Conservation (phyloP, 2,329 filamentous ascomycete genomes). For the Colletotrichum australisinense region DNA sequence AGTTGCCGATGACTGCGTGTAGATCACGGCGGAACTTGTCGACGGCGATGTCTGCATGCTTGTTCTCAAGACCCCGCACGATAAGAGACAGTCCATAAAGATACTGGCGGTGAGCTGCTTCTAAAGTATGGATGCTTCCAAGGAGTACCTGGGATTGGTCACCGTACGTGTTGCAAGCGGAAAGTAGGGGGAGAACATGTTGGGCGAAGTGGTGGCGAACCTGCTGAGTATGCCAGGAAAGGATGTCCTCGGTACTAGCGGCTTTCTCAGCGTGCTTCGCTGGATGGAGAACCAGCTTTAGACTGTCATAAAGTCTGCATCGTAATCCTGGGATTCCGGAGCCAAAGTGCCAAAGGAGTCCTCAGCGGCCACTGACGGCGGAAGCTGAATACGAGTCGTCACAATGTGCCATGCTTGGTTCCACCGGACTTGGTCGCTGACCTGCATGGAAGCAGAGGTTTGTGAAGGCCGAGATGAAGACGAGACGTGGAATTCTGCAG, state of each 20-base stretch:
- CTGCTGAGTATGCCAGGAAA: conserved; percentile 71
- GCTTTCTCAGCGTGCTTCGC: conserved; percentile 58
- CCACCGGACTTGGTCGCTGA: conserved; percentile 66
- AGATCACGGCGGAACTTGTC: conserved; percentile 70
- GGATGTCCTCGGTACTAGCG: conserved; percentile 64
- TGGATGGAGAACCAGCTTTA: conserved; percentile 65
- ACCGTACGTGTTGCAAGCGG: conserved; percentile 55
- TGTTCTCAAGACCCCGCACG: conserved; percentile 56
- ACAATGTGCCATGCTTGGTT: conserved; percentile 73
- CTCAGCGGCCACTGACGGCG: conserved; percentile 64
- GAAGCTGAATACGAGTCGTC: conserved; percentile 67
- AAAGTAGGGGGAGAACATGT: conserved; percentile 67
- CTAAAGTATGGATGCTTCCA: conserved; percentile 67
- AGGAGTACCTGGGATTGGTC: conserved; percentile 60
- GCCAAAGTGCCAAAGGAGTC: conserved; percentile 64
- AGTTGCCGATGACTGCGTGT: conserved; percentile 74
- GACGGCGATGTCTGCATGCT: conserved; percentile 50
- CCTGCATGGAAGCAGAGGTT: conserved; percentile 37
- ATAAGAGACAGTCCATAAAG: conserved; percentile 65
- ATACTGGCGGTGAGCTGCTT: conserved; percentile 69
- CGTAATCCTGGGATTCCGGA: conserved; percentile 55
- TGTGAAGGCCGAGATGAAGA: conserved; percentile 25
- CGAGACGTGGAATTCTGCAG: conserved; percentile 36
- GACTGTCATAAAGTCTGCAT: conserved; percentile 59
- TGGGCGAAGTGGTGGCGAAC: conserved; percentile 70